Percentiles rank a stretch among this genome's conserved stretches.
Evolutionary conservation across 1,284 basidiomycete species (phyloP).

Genomic region (Apiotrichum brassicae): DNA sequence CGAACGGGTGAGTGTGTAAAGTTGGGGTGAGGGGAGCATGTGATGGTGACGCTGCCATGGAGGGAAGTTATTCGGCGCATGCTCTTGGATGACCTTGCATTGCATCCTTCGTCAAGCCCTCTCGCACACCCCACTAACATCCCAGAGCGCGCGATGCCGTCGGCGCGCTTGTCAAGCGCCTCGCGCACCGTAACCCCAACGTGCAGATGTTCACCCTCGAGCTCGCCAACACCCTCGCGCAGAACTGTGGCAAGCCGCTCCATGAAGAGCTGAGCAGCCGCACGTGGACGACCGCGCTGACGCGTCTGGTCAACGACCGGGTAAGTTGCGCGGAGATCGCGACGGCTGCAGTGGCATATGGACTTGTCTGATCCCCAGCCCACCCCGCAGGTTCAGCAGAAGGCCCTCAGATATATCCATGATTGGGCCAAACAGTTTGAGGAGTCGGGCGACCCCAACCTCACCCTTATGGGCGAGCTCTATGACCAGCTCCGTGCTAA

Average conservation of each 20-base stretch:
- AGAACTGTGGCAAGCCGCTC: conserved; percentile 78
- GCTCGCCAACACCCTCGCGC: conserved; percentile 76
- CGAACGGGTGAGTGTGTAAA: conserved; percentile 65
- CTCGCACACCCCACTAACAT: conserved; percentile 3
- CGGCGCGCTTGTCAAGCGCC: conserved; percentile 77
- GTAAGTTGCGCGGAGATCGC: conserved; percentile 50
- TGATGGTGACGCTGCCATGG: no score
- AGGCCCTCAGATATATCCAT: conserved; percentile 66
- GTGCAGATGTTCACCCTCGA: conserved; percentile 91
- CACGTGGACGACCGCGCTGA: conserved; percentile 82
- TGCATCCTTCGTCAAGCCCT: no score
- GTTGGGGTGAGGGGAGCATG: no score
- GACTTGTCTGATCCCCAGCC: conserved; percentile 53
- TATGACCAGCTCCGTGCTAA: conserved; percentile 75
- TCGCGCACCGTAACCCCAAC: conserved; percentile 90
- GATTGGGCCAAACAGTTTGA: conserved; percentile 83
- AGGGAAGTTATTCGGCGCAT: no score
- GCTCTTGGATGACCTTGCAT: no score
- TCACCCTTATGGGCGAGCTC: conserved; percentile 88
- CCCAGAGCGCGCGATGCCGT: conserved; percentile 78
- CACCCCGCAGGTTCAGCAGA: conserved; percentile 79
- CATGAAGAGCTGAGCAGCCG: conserved; percentile 83
- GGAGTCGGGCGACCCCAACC: conserved; percentile 56
- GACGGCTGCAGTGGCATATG: no score
- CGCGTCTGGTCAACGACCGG: conserved; percentile 79